Evolutionary conservation across 345 rosid genomes (phyloP), one percentile per base, ranked within the genome.

Genomic region (Melastoma malabathricum): DNA sequence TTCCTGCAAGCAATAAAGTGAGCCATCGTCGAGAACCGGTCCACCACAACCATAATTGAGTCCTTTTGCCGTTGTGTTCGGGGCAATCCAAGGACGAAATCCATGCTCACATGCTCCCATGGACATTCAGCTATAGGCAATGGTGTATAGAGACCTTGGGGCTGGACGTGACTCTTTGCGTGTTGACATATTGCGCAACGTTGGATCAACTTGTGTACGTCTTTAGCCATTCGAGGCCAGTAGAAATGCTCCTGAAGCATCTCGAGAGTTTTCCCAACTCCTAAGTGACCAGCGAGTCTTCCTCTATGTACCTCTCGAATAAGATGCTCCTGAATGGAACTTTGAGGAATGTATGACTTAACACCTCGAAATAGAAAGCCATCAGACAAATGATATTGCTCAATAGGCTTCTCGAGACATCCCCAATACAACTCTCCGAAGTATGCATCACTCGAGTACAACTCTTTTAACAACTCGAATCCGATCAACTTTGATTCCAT

Each of bases 131-230:
- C n/a, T n/a, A 56, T 29, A 0, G 43, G 17, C 0, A 58, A 1
- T 12, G 63, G 68, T 12, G 17, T 13, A 18, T 58, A 52, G 6
- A 52, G 5, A 13, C 54, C 49, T 31, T 53, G 56, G 9, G 19
- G 56, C 3, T 10, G 13, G 13, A 13, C 8, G 29, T 12, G 7
- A n/a, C 46, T 15, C 14, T 56, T 44, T 0, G 57, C 57, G 1
- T 2, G 23, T 1, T 44, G 10, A 27, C 57, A 56, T 1, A 13
- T 38, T 0, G 3, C 10, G 22, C 52, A 57, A 0, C 31, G 4
- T 10, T 48, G 13, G 18, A 51, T 15, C 17, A 22, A 1, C 6
- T 16, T 43, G 3, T 13, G 19, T 7, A 50, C 15, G n/a, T 59
- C 56, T 13, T 15, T 20, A 15, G 5, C 31, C 19, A 51, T 39